These are phyloP conservation scores for Mimosa pudica DNA, from an alignment of 306 rosid species.

Conservation along the genomic window DNA sequence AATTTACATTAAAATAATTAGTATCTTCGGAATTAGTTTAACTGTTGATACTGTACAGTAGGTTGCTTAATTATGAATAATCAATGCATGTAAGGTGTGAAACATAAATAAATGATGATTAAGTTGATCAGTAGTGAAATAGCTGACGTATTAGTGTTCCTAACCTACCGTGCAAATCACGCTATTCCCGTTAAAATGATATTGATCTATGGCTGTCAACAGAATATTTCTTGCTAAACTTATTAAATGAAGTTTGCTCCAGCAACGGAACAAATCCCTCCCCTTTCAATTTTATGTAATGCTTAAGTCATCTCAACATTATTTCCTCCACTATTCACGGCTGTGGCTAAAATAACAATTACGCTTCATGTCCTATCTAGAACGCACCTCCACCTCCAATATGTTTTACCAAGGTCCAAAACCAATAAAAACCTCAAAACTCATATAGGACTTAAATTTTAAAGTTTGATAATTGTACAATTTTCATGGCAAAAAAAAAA, in stretches of 20 bases:
- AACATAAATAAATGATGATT: not conserved
- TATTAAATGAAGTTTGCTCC: constrained; percentile 15
- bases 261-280: constrained; percentile 4
- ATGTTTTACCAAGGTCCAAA: too few species aligned
- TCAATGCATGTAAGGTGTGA: not conserved
- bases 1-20: not conserved
- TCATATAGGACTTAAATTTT: too few species aligned
- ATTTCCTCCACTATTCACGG: not conserved
- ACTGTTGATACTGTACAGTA: not conserved
- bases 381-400: too few species aligned
- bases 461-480: too few species aligned
- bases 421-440: too few species aligned
- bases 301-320: not conserved
- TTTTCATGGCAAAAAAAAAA: too few species aligned
- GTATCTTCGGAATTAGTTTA: not conserved
- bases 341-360: not conserved
- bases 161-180: constrained; percentile 7
- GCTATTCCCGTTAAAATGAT: constrained; percentile 20
- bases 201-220: not conserved
- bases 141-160: not conserved
- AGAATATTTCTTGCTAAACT: not conserved
- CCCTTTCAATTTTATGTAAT: not conserved
- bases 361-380: too few species aligned
- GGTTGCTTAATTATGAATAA: not conserved
- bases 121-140: constrained; percentile 1